These are phyloP conservation scores for Plenodomus tracheiphilus DNA, from an alignment of 2,329 filamentous ascomycete species.

Conservation along the genomic window DNA sequence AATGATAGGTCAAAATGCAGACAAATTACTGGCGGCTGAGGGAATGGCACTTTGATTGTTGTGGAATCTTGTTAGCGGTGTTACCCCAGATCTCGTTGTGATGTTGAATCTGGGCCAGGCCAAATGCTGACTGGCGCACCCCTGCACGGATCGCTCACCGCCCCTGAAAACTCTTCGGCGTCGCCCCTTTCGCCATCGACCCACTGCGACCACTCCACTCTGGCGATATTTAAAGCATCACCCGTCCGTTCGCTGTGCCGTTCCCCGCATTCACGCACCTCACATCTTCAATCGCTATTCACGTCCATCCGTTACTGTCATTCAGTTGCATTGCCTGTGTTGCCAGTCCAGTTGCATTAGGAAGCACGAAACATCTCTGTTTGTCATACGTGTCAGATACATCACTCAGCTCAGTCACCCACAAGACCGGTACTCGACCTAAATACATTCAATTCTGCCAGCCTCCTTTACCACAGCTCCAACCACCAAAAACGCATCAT, in stretches of 20 bases:
- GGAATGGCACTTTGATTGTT: not conserved
- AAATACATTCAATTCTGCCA: too few species aligned
- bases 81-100: not conserved
- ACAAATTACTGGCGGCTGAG: not conserved
- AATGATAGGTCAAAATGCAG: too few species aligned
- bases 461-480: too few species aligned
- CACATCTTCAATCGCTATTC: too few species aligned
- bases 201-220: constrained; percentile 9
- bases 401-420: not conserved
- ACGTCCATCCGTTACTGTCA: too few species aligned
- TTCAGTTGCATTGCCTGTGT: too few species aligned
- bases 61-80: too few species aligned
- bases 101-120: too few species aligned
- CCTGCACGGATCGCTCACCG: constrained; percentile 21
- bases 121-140: too few species aligned
- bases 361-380: too few species aligned
- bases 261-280: constrained; percentile 12
- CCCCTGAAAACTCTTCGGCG: constrained; percentile 14
- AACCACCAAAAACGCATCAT: not conserved
- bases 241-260: constrained; percentile 1
- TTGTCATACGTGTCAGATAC: constrained; percentile 5
- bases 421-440: not conserved
- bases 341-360: too few species aligned
- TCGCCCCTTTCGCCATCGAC: constrained; percentile 11
- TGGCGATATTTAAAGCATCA: constrained; percentile 16